Evolutionary conservation across 257 asterid genomes (phyloP).

Genomic region (Primulina eburnea): DNA sequence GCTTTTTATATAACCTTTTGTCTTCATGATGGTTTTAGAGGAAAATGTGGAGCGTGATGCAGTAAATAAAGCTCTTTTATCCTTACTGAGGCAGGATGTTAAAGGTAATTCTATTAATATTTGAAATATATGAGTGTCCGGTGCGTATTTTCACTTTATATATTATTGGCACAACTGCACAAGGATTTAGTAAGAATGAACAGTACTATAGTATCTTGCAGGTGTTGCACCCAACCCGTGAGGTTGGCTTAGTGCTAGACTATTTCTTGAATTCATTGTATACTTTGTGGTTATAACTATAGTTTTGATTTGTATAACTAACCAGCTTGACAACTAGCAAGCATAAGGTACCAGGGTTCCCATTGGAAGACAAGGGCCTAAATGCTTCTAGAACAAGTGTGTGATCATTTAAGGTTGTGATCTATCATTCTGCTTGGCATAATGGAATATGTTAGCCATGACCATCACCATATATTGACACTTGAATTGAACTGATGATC

Average conservation of each 20-base stretch:
- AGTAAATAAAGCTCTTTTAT: conserved; percentile 82
- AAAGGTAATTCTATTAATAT: conserved; percentile 48
- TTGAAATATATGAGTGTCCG: conserved; percentile 16
- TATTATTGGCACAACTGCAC: not conserved
- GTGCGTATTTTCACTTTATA: too few relatives aligned
- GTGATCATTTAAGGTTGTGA: not conserved
- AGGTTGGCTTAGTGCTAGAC: conserved; percentile 1
- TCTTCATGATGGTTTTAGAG: conserved; percentile 40
- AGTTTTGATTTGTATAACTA: conserved; percentile 16
- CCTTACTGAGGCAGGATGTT: conserved; percentile 88
- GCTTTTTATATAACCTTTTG: conserved; percentile 18
- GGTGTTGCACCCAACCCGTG: not conserved
- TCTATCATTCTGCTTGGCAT: not conserved
- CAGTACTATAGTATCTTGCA: not conserved
- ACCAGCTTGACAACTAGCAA: not conserved
- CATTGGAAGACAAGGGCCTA: not conserved
- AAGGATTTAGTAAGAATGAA: not conserved
- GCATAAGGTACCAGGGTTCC: conserved; percentile 1
- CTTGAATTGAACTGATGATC: not conserved
- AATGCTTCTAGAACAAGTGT: conserved; percentile 10
- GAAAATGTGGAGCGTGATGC: conserved; percentile 99
- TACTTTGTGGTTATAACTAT: not conserved
- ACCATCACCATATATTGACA: not conserved
- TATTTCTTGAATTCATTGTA: not conserved
- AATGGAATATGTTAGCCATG: not conserved